These are phyloP conservation scores for Begonia fuchsioides DNA, from an alignment of 306 rosid genomes.

Conservation along the genomic window DNA sequence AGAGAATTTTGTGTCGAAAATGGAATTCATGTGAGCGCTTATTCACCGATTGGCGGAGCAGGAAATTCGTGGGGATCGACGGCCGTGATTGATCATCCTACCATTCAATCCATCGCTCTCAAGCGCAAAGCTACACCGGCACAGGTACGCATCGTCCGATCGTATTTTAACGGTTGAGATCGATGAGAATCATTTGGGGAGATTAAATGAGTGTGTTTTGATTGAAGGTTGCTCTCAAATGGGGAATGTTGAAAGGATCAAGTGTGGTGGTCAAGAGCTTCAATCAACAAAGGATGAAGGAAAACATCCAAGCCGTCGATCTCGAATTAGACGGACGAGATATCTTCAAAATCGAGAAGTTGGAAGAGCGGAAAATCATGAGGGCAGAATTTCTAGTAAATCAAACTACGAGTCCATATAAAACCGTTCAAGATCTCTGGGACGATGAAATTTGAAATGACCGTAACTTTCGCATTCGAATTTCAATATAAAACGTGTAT, in stretches of 20 bases:
- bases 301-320: conserved; percentile 42
- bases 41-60: conserved; percentile 85
- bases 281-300: conserved; percentile 46
- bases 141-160: conserved; percentile 26
- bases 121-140: conserved; percentile 55
- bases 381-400: conserved; percentile 78
- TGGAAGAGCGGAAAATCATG: conserved; percentile 70
- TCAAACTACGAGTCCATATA: conserved; percentile 73
- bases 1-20: conserved; percentile 45
- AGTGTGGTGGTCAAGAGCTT: conserved; percentile 89
- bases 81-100: conserved; percentile 45
- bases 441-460: conserved; percentile 46
- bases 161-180: no score
- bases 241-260: conserved; percentile 71
- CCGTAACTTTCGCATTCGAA: no score
- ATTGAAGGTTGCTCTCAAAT: conserved; percentile 53
- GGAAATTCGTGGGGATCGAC: conserved; percentile 91
- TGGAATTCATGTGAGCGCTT: conserved; percentile 69
- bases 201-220: background rate
- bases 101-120: conserved; percentile 48
- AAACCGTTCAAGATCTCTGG: conserved; percentile 61
- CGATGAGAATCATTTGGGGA: no score
- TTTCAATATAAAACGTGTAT: no score
- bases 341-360: conserved; percentile 33
- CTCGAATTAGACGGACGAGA: conserved; percentile 51